Evolutionary conservation across 768 basidiomycete genomes (phyloP).

Genomic region (Pleurotus djamor): DNA sequence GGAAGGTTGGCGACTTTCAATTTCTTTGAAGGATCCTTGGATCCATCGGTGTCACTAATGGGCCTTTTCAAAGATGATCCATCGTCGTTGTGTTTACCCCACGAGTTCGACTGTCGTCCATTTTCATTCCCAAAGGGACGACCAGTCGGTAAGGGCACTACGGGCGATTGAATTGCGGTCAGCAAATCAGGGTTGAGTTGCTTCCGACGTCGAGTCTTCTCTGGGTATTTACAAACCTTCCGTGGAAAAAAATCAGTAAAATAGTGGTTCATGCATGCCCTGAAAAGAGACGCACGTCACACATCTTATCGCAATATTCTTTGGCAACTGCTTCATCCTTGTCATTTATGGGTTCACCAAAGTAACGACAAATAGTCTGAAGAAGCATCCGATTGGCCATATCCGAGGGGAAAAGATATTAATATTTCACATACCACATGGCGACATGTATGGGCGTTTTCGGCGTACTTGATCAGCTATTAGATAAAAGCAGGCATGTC

Average conservation of each 20-base stretch:
- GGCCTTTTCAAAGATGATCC: not conserved
- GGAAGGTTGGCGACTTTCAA: constrained; percentile 22
- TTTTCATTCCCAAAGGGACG: not conserved
- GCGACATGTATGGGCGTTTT: constrained; percentile 57
- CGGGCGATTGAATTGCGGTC: not conserved
- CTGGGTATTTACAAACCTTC: constrained; percentile 79
- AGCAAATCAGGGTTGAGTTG: constrained; percentile 10
- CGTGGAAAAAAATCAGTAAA: not conserved
- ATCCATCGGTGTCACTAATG: not conserved
- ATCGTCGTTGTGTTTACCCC: constrained; percentile 5
- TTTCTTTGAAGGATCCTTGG: constrained; percentile 6
- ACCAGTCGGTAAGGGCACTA: not conserved
- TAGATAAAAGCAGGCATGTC: not conserved
- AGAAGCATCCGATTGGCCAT: not conserved
- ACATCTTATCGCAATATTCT: constrained; percentile 72
- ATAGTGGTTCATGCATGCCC: not conserved
- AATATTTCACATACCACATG: constrained; percentile 57
- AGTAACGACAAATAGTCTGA: constrained; percentile 77
- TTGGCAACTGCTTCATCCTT: constrained; percentile 39
- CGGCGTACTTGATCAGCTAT: constrained; percentile 48
- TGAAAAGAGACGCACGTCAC: constrained; percentile 54
- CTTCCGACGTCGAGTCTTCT: constrained; percentile 53
- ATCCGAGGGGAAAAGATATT: not conserved
- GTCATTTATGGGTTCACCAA: constrained; percentile 66
- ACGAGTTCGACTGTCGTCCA: constrained; percentile 2